phyloP scores from a whole-genome alignment of 2,329 filamentous ascomycete species.

The Alternaria sp. region DNA sequence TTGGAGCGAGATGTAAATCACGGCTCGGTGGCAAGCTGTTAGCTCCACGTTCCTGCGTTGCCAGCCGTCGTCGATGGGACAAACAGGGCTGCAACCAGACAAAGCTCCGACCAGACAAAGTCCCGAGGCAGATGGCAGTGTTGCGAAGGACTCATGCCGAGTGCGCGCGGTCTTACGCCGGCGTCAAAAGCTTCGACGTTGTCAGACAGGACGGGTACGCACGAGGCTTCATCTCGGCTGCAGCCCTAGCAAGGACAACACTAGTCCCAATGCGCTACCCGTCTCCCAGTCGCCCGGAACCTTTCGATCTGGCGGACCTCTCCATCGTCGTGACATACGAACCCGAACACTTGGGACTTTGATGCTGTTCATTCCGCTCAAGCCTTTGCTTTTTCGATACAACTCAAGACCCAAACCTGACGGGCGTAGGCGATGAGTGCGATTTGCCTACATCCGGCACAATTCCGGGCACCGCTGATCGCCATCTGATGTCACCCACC shows the following conservation, averaged over 20 bases:
- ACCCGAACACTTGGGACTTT: neutral
- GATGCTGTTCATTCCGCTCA: neutral
- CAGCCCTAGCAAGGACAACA: neutral
- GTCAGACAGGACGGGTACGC: slow-evolving; percentile 4
- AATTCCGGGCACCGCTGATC: slow-evolving; percentile 11
- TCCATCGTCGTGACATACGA: neutral
- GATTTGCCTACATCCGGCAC: neutral
- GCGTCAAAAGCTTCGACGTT: neutral
- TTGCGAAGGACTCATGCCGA: neutral
- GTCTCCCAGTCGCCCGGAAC: slow-evolving; percentile 1
- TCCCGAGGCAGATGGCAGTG: slow-evolving; percentile 1
- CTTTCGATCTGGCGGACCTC: neutral
- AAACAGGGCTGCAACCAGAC: neutral
- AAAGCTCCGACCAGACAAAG: slow-evolving; percentile 4
- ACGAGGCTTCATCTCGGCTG: slow-evolving; percentile 9
- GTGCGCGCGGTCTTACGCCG: neutral
- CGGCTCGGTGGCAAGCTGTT: slow-evolving; percentile 4
- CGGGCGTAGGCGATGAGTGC: neutral
- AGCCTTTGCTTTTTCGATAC: neutral
- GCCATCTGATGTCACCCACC: slow-evolving; percentile 1
- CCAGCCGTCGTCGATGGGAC: neutral
- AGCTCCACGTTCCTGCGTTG: slow-evolving; percentile 5
- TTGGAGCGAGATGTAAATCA: slow-evolving; percentile 1
- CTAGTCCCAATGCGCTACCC: neutral
- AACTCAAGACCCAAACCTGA: neutral